Conservation (phyloP, 495 filamentous ascomycete genomes). For the Hypoxylon perforatum region DNA sequence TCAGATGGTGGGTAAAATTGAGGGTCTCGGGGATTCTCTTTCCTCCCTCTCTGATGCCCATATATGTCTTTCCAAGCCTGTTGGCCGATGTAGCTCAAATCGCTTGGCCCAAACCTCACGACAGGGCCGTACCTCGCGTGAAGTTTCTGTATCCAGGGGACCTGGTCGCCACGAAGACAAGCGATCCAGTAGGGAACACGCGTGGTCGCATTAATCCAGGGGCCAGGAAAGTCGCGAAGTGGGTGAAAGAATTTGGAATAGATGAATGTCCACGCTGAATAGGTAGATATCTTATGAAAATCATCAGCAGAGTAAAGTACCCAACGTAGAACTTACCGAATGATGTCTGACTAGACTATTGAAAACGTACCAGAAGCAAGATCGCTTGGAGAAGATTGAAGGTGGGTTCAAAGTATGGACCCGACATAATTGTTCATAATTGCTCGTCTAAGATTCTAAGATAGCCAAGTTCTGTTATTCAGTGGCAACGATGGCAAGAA, state of each 20-base stretch:
- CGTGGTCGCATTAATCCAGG: conserved; percentile 1
- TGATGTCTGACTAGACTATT: too few species aligned
- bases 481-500: too few species aligned
- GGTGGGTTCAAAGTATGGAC: too few species aligned
- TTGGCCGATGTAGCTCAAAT: conserved; percentile 54
- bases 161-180: conserved; percentile 22
- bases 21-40: conserved; percentile 32
- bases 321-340: too few species aligned
- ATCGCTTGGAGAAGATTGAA: too few species aligned
- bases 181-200: conserved; percentile 34
- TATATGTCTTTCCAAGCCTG: conserved; percentile 64
- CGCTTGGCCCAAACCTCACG: conserved; percentile 56
- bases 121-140: conserved; percentile 57
- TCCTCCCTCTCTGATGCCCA: conserved; percentile 33
- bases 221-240: conserved; percentile 24
- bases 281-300: too few species aligned
- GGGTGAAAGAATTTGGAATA: conserved; percentile 30
- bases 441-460: too few species aligned
- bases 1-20: conserved; percentile 16
- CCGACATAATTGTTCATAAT: too few species aligned
- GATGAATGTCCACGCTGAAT: conserved; percentile 2
- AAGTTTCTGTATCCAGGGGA: conserved; percentile 34
- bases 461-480: too few species aligned
- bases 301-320: too few species aligned
- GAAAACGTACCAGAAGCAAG: too few species aligned